These are phyloP conservation scores for Talaromyces sp. DNA, from an alignment of 2,329 filamentous ascomycete genomes.

Conservation along the genomic window DNA sequence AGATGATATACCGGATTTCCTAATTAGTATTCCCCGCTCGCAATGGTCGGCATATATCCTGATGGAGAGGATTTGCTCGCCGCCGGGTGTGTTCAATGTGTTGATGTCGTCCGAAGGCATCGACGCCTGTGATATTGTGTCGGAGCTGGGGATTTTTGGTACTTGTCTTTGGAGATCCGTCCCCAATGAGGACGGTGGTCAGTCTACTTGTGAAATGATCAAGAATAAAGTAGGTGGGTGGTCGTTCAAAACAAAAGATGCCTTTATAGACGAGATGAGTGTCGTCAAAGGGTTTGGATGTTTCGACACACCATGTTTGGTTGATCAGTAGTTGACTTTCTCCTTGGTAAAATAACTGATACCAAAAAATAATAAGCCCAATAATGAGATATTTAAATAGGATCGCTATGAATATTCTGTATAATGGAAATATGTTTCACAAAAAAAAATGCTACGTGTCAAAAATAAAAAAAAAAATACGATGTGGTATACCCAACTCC, in stretches of 20 bases:
- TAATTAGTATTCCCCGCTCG: conserved; percentile 16
- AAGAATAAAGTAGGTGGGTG: conserved; percentile 32
- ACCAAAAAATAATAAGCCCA: background rate
- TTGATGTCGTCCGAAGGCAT: conserved; percentile 25
- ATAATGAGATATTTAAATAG: background rate
- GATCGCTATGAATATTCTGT: background rate
- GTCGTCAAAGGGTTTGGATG: conserved; percentile 45
- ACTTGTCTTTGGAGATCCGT: conserved; percentile 33
- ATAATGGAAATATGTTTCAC: background rate
- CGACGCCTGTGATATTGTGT: conserved; percentile 34
- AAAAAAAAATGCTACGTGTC: background rate
- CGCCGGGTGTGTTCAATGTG: conserved; percentile 21
- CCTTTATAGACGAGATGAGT: conserved; percentile 41
- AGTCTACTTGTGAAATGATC: conserved; percentile 22
- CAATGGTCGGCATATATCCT: conserved; percentile 33
- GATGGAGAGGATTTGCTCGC: conserved; percentile 38
- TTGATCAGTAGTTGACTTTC: conserved; percentile 9
- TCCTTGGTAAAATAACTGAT: background rate
- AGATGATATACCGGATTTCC: conserved; percentile 30
- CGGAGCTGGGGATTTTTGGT: conserved; percentile 41
- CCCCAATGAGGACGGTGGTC: background rate
- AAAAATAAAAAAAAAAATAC: background rate
- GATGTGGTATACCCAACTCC: conserved; percentile 2
- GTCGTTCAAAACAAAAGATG: conserved; percentile 43
- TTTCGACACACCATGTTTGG: conserved; percentile 39